These are phyloP conservation scores for Ophiostoma himal-ulmi DNA, from an alignment of 2,329 filamentous ascomycete genomes.

Conservation along the genomic window DNA sequence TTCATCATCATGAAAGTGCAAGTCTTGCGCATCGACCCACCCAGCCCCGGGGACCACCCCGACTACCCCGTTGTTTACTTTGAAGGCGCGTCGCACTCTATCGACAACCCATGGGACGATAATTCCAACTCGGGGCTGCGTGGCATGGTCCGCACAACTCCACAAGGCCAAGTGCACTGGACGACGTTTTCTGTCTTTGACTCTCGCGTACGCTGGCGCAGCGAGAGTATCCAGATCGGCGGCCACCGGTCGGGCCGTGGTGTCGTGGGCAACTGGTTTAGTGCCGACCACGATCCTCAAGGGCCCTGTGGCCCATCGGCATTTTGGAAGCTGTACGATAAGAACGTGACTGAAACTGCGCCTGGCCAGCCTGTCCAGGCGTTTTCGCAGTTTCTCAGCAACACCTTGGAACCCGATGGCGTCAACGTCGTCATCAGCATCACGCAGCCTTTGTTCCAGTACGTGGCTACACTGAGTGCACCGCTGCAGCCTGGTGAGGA, in stretches of 20 bases:
- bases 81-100: constrained; percentile 53
- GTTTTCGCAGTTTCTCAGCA: constrained; percentile 20
- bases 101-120: constrained; percentile 61
- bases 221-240: constrained; percentile 69
- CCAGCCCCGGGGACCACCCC: constrained; percentile 52
- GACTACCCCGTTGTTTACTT: constrained; percentile 63
- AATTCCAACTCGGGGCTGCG: constrained; percentile 61
- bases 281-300: constrained; percentile 63
- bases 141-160: constrained; percentile 60
- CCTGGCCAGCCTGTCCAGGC: neutral
- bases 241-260: constrained; percentile 60
- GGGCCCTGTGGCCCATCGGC: constrained; percentile 66
- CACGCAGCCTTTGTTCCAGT: constrained; percentile 13
- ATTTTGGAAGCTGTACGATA: constrained; percentile 61
- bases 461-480: neutral
- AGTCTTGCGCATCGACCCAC: constrained; percentile 55
- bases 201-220: constrained; percentile 67
- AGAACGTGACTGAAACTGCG: neutral
- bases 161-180: constrained; percentile 68
- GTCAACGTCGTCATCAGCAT: constrained; percentile 23
- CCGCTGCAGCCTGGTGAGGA: neutral
- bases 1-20: constrained; percentile 63
- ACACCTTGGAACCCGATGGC: neutral
- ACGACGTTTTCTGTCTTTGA: constrained; percentile 61
- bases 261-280: constrained; percentile 72